These are phyloP conservation scores for Cryomyces antarcticus DNA, from an alignment of 495 filamentous ascomycete genomes.

Conservation along the genomic window DNA sequence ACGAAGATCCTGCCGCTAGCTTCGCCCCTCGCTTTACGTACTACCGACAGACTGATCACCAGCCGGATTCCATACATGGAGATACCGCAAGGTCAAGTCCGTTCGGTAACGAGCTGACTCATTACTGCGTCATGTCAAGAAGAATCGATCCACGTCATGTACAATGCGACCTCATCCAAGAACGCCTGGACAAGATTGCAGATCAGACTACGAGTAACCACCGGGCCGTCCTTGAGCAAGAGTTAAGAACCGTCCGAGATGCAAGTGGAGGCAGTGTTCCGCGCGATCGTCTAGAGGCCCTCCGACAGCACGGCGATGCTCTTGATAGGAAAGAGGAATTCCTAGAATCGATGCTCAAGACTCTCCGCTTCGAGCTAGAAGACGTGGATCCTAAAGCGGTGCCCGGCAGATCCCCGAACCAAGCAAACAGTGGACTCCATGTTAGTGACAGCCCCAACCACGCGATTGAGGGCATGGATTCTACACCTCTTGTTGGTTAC, in stretches of 20 bases:
- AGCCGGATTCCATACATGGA: constrained; percentile 39
- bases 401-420: constrained; percentile 17
- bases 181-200: constrained; percentile 57
- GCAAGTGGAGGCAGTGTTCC: constrained; percentile 31
- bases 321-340: constrained; percentile 58
- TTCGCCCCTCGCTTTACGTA: constrained; percentile 91
- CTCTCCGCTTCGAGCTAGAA: constrained; percentile 39
- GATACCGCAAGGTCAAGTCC: constrained; percentile 56
- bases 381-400: constrained; percentile 23
- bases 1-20: constrained; percentile 85
- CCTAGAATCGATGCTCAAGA: constrained; percentile 49
- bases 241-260: constrained; percentile 20
- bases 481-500: constrained; percentile 41
- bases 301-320: constrained; percentile 47
- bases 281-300: constrained; percentile 39
- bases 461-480: constrained; percentile 23
- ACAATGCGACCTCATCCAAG: constrained; percentile 65
- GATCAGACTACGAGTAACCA: constrained; percentile 56
- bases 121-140: constrained; percentile 86
- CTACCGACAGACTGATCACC: constrained; percentile 90
- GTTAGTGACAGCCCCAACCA: constrained; percentile 20
- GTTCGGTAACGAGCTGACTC: constrained; percentile 81
- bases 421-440: background rate
- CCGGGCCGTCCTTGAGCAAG: constrained; percentile 20
- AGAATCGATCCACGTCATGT: constrained; percentile 79